Percentiles rank a stretch among this genome's conserved stretches.
These are phyloP conservation scores for Ustilago sp. DNA, from an alignment of 1,284 basidiomycete genomes.

Conservation along the genomic window DNA sequence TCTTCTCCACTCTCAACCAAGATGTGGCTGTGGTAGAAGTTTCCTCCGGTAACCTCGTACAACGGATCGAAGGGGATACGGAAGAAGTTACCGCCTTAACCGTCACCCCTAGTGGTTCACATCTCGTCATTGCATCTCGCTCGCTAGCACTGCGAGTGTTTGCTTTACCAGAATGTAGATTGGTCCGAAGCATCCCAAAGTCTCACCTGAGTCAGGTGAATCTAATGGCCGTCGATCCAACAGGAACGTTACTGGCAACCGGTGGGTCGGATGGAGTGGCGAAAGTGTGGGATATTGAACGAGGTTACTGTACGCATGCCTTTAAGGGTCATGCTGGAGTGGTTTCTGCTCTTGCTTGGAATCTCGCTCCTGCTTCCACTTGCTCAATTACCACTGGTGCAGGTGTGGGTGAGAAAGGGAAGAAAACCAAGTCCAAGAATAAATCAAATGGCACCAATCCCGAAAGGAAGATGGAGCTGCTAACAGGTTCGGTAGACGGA, in stretches of 20 bases:
- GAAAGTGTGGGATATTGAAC: constrained; percentile 92
- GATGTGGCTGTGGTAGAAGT: constrained; percentile 86
- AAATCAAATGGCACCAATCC: constrained; percentile 8
- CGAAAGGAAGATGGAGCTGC: constrained; percentile 77
- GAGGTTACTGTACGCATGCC: constrained; percentile 91
- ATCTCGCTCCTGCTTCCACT: constrained; percentile 76
- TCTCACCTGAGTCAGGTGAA: constrained; percentile 94
- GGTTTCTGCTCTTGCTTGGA: constrained; percentile 87
- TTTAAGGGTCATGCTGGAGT: constrained; percentile 93
- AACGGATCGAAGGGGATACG: constrained; percentile 67
- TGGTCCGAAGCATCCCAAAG: constrained; percentile 80
- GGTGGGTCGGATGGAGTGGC: constrained; percentile 95
- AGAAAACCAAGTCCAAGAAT: constrained; percentile 28
- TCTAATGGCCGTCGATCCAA: constrained; percentile 81
- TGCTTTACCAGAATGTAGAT: constrained; percentile 67
- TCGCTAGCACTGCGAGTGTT: constrained; percentile 73
- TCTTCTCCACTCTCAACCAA: constrained; percentile 88
- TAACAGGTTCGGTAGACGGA: constrained; percentile 81
- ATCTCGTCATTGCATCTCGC: constrained; percentile 72
- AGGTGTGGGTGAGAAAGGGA: not conserved
- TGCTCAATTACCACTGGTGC: not conserved
- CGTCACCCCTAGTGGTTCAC: constrained; percentile 66
- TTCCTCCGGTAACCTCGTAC: constrained; percentile 77
- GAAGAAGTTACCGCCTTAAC: constrained; percentile 73
- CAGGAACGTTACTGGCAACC: constrained; percentile 89